Percentiles rank a stretch among this genome's conserved stretches.
phyloP scores from a whole-genome alignment of 2,329 filamentous ascomycete species.

The Xylariaceae sp. region DNA sequence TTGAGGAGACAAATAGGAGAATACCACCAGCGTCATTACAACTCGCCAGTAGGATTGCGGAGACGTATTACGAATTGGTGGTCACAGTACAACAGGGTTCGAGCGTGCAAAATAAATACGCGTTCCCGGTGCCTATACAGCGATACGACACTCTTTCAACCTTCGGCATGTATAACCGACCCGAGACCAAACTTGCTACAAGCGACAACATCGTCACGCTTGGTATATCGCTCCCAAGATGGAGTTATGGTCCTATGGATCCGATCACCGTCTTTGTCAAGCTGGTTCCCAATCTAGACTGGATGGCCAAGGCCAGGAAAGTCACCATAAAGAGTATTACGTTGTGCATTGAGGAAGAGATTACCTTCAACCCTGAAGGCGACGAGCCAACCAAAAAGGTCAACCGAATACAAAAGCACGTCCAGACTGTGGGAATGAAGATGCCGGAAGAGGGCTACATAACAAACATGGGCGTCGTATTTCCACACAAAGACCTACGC shows the following conservation, averaged over 20 bases:
- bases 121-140: constrained; percentile 83
- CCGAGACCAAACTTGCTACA: constrained; percentile 78
- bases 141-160: constrained; percentile 96
- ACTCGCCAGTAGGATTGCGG: constrained; percentile 85
- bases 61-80: constrained; percentile 95
- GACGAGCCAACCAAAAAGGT: constrained; percentile 89
- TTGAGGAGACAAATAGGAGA: constrained; percentile 80
- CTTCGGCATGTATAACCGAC: constrained; percentile 99
- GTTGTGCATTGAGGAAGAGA: constrained; percentile 90
- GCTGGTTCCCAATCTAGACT: constrained; percentile 84
- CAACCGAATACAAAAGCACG: constrained; percentile 80
- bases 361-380: constrained; percentile 97
- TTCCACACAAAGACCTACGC: constrained; percentile 81
- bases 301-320: constrained; percentile 81
- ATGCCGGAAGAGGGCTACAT: constrained; percentile 88
- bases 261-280: constrained; percentile 96
- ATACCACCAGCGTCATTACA: constrained; percentile 91
- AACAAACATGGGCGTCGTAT: constrained; percentile 85
- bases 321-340: constrained; percentile 94
- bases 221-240: constrained; percentile 85
- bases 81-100: constrained; percentile 92
- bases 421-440: constrained; percentile 73
- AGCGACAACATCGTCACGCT: constrained; percentile 88
- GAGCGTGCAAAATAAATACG: constrained; percentile 80
- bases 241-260: constrained; percentile 94